Evolutionary conservation across 495 filamentous ascomycete species (phyloP), one percentile per base, ranked within the genome.

Genomic region (Hypoxylon lenormandii): DNA sequence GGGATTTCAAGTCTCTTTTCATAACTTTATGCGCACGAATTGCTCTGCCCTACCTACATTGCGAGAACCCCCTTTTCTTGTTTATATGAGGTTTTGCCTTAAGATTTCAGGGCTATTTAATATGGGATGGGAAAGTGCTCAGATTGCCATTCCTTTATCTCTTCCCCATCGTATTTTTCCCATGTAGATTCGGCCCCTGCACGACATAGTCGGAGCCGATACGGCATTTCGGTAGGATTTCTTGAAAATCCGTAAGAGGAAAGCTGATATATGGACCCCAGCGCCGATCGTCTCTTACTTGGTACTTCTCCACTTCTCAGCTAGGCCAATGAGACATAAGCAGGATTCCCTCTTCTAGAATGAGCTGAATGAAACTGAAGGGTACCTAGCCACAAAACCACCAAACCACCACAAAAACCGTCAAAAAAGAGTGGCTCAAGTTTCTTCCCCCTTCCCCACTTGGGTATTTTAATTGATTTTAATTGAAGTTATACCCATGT

Each of bases 291-390:
- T 71, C 23, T 30, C n/a, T 46, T 30, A 16, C 18, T 38, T n/a
- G 47, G 19, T 38, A 30, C 47, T 18, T 36, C 19, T 43, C 46
- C 13, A 26, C 30, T 11, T 33, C 4, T 33, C 6, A 11, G 30
- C 30, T 33, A 33, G 10, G 11, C 66, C 66, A 70, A 70, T 70
- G 12, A 60, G 43, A 45, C 16, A 53, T 11, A 48, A 53, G 5
- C 4, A 33, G 22, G 48, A 65, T 70, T 70, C 50, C 66, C 53
- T 60, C 30, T 70, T 70, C 55, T 56, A 70, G 66, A 70, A 65
- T 57, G 18, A 64, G 60, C 58, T 63, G 47, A 63, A 58, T n/a
- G n/a, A n/a, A n/a, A n/a, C 11, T 56, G 4, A 33, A 33, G 10
- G 38, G 15, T 42, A 42, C 1, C 4, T 42, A 42, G 15, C 38